Evolutionary conservation across 345 rosid genomes (phyloP).

Genomic region (Arabis alpina): DNA sequence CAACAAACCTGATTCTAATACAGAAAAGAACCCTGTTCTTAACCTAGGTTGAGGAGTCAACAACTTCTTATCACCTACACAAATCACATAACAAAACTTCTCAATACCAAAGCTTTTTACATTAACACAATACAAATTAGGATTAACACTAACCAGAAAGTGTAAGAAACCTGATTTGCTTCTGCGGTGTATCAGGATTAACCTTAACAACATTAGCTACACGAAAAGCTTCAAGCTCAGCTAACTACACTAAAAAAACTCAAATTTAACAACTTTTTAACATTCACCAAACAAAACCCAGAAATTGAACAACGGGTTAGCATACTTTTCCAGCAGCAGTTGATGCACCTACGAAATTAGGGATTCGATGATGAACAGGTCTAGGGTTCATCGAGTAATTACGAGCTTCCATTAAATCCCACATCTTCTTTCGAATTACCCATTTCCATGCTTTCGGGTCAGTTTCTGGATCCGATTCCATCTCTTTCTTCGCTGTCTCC

Average conservation of each 20-base stretch:
- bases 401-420: slow-evolving; percentile 87
- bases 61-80: slow-evolving; percentile 71
- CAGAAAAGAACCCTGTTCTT: slow-evolving; percentile 89
- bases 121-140: background rate
- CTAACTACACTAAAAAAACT: slow-evolving; percentile 50
- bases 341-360: slow-evolving; percentile 85
- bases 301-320: background rate
- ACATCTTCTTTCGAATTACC: slow-evolving; percentile 72
- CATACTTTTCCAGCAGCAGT: slow-evolving; percentile 69
- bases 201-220: slow-evolving; percentile 78
- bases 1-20: slow-evolving; percentile 59
- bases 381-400: slow-evolving; percentile 77
- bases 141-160: slow-evolving; percentile 59
- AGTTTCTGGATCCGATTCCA: slow-evolving; percentile 39
- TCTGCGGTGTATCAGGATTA: slow-evolving; percentile 93
- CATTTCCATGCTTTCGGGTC: slow-evolving; percentile 94
- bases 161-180: slow-evolving; percentile 88
- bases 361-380: slow-evolving; percentile 92
- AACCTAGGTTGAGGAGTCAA: slow-evolving; percentile 91
- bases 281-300: slow-evolving; percentile 15
- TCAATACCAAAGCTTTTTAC: background rate
- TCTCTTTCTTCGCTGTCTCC: slow-evolving; percentile 54
- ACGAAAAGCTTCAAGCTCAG: slow-evolving; percentile 59
- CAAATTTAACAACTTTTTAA: background rate
- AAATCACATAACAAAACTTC: slow-evolving; percentile 3